Conservation (phyloP, 2,329 filamentous ascomycete genomes). For the Coleophoma cylindrospora region DNA sequence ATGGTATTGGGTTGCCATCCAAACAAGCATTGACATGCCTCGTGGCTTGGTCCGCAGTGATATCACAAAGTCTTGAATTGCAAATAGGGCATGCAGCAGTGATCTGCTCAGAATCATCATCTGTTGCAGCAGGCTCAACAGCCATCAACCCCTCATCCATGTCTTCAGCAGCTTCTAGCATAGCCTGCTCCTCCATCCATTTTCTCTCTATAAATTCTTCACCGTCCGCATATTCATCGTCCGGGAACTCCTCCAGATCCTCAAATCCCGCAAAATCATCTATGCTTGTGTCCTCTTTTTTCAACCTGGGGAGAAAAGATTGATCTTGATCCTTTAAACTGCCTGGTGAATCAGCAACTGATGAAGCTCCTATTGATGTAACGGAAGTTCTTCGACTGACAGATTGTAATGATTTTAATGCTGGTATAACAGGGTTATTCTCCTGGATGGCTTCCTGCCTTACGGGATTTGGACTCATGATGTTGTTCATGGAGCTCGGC, state of each 20-base stretch:
- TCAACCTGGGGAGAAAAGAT: constrained; percentile 32
- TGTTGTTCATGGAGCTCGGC: constrained; percentile 8
- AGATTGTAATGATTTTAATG: constrained; percentile 5
- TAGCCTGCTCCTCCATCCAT: constrained; percentile 73
- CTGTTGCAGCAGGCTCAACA: constrained; percentile 10
- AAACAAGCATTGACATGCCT: constrained; percentile 90
- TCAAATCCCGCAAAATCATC: constrained; percentile 50
- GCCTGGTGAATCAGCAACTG: neutral
- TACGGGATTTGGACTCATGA: constrained; percentile 8
- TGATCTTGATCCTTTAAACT: constrained; percentile 6
- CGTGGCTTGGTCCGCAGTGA: constrained; percentile 63
- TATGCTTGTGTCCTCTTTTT: constrained; percentile 42
- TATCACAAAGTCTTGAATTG: constrained; percentile 53
- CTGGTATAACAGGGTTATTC: constrained; percentile 11
- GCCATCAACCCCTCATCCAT: constrained; percentile 23
- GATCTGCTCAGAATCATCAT: constrained; percentile 11
- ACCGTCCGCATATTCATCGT: constrained; percentile 35
- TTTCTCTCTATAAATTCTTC: constrained; percentile 62
- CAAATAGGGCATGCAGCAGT: constrained; percentile 69
- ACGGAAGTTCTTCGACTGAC: neutral
- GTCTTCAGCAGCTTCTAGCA: constrained; percentile 52
- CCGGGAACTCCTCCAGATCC: constrained; percentile 55
- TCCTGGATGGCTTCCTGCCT: constrained; percentile 10
- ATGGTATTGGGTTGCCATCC: constrained; percentile 68
- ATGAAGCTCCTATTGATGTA: neutral